Conservation (phyloP, 2,329 filamentous ascomycete genomes). For the Aspergillus carbonarius region DNA sequence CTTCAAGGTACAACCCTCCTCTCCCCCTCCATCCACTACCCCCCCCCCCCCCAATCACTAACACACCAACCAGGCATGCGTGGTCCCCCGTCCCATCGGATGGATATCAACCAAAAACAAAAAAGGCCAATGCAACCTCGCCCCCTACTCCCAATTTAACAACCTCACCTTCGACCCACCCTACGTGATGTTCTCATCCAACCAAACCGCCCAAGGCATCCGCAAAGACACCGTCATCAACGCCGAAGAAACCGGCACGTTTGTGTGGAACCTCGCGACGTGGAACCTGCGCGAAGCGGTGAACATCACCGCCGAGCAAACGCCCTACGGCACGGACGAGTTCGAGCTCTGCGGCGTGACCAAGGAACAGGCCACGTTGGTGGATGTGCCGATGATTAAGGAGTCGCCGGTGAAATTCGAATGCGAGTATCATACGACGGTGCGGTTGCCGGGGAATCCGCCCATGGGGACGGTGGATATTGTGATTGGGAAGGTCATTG, state of each 20-base stretch:
- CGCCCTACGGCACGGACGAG: conserved; percentile 54
- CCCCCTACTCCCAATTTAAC: conserved; percentile 63
- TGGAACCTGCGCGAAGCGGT: conserved; percentile 57
- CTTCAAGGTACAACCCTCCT: conserved; percentile 54
- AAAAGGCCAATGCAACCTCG: conserved; percentile 54
- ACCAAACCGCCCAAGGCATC: conserved; percentile 49
- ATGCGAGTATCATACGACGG: conserved; percentile 56
- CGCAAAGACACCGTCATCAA: conserved; percentile 61
- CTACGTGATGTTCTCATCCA: conserved; percentile 62
- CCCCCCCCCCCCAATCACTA: background rate
- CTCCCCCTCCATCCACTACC: background rate
- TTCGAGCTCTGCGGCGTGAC: conserved; percentile 52
- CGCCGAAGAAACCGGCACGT: conserved; percentile 55
- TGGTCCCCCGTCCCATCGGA: conserved; percentile 61
- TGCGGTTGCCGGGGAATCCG: conserved; percentile 56
- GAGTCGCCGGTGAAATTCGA: conserved; percentile 59
- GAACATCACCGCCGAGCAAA: conserved; percentile 55
- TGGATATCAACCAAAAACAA: conserved; percentile 60
- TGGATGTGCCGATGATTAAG: conserved; percentile 52
- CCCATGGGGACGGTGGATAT: conserved; percentile 60
- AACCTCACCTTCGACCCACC: conserved; percentile 64
- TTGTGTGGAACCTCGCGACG: conserved; percentile 62
- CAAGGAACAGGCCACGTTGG: conserved; percentile 45
- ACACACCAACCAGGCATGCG: conserved; percentile 44
- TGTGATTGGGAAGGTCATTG: conserved; percentile 58